Conservation (phyloP, 352 stramenopile species). For the Phytophthora crassamura region DNA sequence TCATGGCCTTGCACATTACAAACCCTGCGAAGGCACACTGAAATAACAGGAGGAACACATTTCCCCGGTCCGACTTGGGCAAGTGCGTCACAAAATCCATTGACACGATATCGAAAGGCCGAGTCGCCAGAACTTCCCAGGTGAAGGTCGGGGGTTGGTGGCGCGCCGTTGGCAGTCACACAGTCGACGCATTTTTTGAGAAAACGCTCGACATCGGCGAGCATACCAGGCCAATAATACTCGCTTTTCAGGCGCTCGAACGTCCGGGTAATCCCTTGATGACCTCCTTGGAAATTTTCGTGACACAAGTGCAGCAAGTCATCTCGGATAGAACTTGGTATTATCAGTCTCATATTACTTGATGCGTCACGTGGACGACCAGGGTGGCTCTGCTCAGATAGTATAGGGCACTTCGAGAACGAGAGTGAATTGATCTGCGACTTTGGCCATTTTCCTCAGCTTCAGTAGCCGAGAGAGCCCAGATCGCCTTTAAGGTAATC, state of each 20-base stretch:
- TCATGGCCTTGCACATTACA: too few species aligned
- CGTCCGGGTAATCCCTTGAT: not conserved
- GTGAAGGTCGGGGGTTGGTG: too few species aligned
- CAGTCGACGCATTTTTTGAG: not conserved
- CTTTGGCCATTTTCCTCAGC: too few species aligned
- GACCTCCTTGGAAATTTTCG: not conserved
- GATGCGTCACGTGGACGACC: too few species aligned
- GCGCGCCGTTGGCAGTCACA: not conserved
- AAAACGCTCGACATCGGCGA: not conserved
- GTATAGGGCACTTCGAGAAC: too few species aligned
- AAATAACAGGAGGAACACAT: not conserved
- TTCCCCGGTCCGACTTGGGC: constrained; percentile 1
- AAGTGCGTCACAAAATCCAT: constrained; percentile 7
- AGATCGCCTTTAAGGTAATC: too few species aligned
- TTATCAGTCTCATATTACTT: too few species aligned
- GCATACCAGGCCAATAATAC: constrained; percentile 4
- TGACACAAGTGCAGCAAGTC: too few species aligned
- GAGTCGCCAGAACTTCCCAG: not conserved
- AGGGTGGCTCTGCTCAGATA: too few species aligned
- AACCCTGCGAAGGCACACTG: not conserved
- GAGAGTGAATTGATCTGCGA: too few species aligned
- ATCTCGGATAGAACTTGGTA: too few species aligned
- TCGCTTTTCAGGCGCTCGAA: not conserved
- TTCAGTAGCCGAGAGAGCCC: too few species aligned
- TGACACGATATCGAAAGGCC: not conserved